These are phyloP conservation scores for Termitomyces sp. DNA, from an alignment of 768 basidiomycete species.

Conservation along the genomic window DNA sequence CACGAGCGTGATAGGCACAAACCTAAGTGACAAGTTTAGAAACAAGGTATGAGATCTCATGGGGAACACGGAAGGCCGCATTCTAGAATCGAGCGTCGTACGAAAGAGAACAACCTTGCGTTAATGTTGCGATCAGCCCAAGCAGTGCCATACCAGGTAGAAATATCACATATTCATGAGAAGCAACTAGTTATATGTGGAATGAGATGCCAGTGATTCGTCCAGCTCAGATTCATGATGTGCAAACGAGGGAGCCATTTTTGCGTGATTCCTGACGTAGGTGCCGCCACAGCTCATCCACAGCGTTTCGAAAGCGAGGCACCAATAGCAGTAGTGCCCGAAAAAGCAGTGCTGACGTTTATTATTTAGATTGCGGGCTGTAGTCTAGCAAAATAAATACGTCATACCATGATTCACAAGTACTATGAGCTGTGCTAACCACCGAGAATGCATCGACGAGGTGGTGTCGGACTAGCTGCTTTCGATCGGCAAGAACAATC, in stretches of 20 bases:
- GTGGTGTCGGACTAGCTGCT: slow-evolving; percentile 84
- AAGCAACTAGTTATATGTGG: not conserved
- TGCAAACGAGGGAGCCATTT: not conserved
- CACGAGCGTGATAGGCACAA: not conserved
- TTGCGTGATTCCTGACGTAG: not conserved
- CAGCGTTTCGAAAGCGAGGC: too few relatives aligned
- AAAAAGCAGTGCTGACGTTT: too few relatives aligned
- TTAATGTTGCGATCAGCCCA: not conserved
- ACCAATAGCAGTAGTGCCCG: too few relatives aligned
- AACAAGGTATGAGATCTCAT: not conserved
- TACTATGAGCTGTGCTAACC: not conserved
- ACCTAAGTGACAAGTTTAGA: too few relatives aligned
- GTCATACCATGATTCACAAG: not conserved
- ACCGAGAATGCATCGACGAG: slow-evolving; percentile 56
- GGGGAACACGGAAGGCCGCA: not conserved
- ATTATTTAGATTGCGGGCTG: not conserved
- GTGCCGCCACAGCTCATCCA: not conserved
- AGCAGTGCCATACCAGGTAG: not conserved
- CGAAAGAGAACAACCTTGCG: not conserved
- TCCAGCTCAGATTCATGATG: not conserved
- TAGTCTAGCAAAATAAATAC: not conserved
- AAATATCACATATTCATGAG: slow-evolving; percentile 5
- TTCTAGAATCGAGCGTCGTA: not conserved
- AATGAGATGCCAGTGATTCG: too few relatives aligned
- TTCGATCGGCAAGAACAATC: slow-evolving; percentile 86